A percentile compares a stretch with the other conserved stretches of the same genome.
Evolutionary conservation across 2,329 filamentous ascomycete genomes (phyloP).

Genomic region (Stemphylium lycopersici): DNA sequence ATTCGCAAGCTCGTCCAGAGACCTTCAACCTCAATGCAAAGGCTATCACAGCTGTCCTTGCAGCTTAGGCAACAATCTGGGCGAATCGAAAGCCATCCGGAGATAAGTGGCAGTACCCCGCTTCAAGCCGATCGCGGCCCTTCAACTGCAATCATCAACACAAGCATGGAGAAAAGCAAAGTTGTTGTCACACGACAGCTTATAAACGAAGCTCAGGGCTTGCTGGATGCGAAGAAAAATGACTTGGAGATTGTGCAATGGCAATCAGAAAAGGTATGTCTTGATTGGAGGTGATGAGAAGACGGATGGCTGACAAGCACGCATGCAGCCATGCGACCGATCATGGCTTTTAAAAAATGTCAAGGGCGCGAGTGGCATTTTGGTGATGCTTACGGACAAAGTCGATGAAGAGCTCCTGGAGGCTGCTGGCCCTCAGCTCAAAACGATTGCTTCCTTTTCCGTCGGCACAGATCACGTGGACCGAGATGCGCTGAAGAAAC

Average conservation of each 20-base stretch:
- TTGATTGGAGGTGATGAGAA: neutral
- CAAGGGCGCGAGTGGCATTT: constrained; percentile 31
- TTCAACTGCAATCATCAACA: constrained; percentile 11
- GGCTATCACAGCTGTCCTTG: constrained; percentile 15
- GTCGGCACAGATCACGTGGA: constrained; percentile 43
- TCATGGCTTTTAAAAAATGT: constrained; percentile 38
- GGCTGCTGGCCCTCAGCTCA: constrained; percentile 29
- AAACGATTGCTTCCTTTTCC: constrained; percentile 39
- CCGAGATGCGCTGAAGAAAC: constrained; percentile 29
- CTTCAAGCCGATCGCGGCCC: constrained; percentile 22
- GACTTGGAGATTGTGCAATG: constrained; percentile 39
- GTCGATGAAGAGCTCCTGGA: constrained; percentile 35
- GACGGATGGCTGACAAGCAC: constrained; percentile 5
- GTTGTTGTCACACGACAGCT: constrained; percentile 40
- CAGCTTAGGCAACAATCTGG: constrained; percentile 8
- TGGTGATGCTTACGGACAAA: constrained; percentile 38
- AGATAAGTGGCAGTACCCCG: constrained; percentile 17
- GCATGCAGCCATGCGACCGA: constrained; percentile 33
- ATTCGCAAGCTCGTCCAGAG: neutral
- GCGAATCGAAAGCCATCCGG: constrained; percentile 1
- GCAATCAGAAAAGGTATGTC: constrained; percentile 31
- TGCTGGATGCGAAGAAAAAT: constrained; percentile 25
- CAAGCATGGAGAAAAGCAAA: constrained; percentile 32
- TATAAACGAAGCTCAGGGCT: constrained; percentile 27
- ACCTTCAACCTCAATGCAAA: constrained; percentile 8